These are phyloP conservation scores for Pseudozyma sp. DNA, from an alignment of 1,284 basidiomycete species.

Conservation along the genomic window DNA sequence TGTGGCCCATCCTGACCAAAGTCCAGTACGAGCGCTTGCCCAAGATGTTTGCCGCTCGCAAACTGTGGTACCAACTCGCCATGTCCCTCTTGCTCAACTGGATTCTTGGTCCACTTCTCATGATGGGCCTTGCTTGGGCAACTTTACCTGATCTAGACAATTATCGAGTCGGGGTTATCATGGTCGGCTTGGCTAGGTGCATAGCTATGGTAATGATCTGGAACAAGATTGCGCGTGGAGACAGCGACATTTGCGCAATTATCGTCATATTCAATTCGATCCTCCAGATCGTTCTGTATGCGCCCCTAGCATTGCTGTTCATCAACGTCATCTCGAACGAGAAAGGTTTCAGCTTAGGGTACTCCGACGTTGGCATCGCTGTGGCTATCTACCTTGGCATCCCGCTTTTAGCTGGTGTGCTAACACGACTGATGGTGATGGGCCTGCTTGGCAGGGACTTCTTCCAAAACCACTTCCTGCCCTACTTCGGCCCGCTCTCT, in stretches of 20 bases:
- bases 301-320: conserved; percentile 81
- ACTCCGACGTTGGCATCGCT: conserved; percentile 78
- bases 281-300: conserved; percentile 82
- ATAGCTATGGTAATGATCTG: conserved; percentile 66
- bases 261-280: conserved; percentile 74
- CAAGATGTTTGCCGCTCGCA: conserved; percentile 74
- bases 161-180: conserved; percentile 73
- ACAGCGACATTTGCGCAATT: conserved; percentile 81
- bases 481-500: conserved; percentile 78
- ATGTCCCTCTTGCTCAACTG: conserved; percentile 83
- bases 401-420: conserved; percentile 77
- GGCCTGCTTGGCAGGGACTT: conserved; percentile 72
- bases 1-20: conserved; percentile 84
- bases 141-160: conserved; percentile 77
- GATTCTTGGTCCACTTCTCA: conserved; percentile 80
- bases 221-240: conserved; percentile 82
- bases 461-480: conserved; percentile 75
- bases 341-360: conserved; percentile 74
- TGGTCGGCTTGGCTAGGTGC: conserved; percentile 75
- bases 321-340: conserved; percentile 75
- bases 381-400: conserved; percentile 77
- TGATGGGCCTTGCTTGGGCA: conserved; percentile 86
- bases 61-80: conserved; percentile 78
- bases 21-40: conserved; percentile 80
- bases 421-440: conserved; percentile 77